Conservation (phyloP, 1,139 yeast species). For the Sugiyamaella novakii region DNA sequence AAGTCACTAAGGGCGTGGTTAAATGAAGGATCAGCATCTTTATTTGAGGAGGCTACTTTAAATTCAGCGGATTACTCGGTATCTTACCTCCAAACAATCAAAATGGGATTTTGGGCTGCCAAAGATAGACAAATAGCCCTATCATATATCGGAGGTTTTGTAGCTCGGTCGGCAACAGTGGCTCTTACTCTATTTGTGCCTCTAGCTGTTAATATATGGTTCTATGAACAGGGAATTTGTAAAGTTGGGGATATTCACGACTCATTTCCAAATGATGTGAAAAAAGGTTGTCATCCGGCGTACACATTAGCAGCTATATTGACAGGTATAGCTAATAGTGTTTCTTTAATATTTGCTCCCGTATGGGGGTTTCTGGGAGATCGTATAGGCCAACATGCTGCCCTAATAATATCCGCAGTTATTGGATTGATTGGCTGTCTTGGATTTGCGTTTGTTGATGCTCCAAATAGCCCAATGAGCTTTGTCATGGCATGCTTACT, state of each 20-base stretch:
- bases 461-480: constrained; percentile 43
- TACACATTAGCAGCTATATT: constrained; percentile 66
- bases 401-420: constrained; percentile 43
- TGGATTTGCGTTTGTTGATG: constrained; percentile 40
- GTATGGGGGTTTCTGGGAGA: constrained; percentile 63
- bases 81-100: constrained; percentile 46
- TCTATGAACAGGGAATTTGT: constrained; percentile 38
- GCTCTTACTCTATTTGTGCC: constrained; percentile 66
- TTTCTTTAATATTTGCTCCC: constrained; percentile 62
- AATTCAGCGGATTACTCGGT: constrained; percentile 23
- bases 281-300: constrained; percentile 58
- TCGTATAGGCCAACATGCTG: constrained; percentile 48
- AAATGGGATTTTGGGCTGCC: constrained; percentile 51
- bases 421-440: constrained; percentile 46
- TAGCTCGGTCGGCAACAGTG: constrained; percentile 66
- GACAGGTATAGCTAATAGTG: constrained; percentile 65
- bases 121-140: constrained; percentile 45
- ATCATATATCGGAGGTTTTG: constrained; percentile 64
- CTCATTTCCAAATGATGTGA: constrained; percentile 30
- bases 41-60: constrained; percentile 38
- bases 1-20: constrained; percentile 39
- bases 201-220: constrained; percentile 60
- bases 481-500: constrained; percentile 45
- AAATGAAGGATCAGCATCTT: constrained; percentile 30
- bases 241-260: constrained; percentile 30